Evolutionary conservation across 371 early-diverging fungal genomes (phyloP).

Genomic region (Parasitella parasitica): DNA sequence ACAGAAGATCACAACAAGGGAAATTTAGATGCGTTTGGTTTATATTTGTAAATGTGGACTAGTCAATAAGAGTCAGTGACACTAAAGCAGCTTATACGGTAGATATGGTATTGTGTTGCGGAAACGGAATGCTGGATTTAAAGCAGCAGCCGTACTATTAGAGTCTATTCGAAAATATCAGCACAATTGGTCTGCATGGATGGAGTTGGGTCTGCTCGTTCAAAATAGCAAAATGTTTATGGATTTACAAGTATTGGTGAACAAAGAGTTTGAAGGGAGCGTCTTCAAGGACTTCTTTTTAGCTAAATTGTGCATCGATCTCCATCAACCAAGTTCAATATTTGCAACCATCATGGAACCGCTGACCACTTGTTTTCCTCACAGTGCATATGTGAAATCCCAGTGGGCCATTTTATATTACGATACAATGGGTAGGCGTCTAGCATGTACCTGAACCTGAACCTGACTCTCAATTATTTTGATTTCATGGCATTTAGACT

Average conservation of each 20-base stretch:
- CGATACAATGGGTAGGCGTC: constrained; percentile 35
- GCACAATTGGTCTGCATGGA: constrained; percentile 94
- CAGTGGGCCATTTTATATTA: constrained; percentile 56
- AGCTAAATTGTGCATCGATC: constrained; percentile 51
- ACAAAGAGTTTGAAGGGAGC: constrained; percentile 30
- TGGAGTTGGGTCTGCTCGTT: constrained; percentile 64
- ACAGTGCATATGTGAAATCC: constrained; percentile 61
- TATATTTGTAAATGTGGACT: constrained; percentile 60
- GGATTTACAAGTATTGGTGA: constrained; percentile 24
- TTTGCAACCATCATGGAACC: constrained; percentile 33
- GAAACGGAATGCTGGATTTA: constrained; percentile 41
- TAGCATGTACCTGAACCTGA: neutral
- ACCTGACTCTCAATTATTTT: neutral
- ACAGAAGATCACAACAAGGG: constrained; percentile 33
- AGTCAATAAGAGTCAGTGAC: neutral
- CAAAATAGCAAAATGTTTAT: constrained; percentile 26
- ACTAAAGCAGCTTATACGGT: neutral
- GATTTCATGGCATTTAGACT: constrained; percentile 47
- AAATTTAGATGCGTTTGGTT: constrained; percentile 64
- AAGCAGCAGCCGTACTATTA: constrained; percentile 62
- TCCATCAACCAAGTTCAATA: constrained; percentile 22
- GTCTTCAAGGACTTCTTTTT: constrained; percentile 65
- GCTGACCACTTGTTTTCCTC: constrained; percentile 40
- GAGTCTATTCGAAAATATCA: constrained; percentile 70
- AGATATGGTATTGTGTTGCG: constrained; percentile 59